A percentile compares a stretch with the other conserved stretches of the same genome.
Conservation (phyloP, 2,329 filamentous ascomycete species). For the Nigrospora osmanthi region DNA sequence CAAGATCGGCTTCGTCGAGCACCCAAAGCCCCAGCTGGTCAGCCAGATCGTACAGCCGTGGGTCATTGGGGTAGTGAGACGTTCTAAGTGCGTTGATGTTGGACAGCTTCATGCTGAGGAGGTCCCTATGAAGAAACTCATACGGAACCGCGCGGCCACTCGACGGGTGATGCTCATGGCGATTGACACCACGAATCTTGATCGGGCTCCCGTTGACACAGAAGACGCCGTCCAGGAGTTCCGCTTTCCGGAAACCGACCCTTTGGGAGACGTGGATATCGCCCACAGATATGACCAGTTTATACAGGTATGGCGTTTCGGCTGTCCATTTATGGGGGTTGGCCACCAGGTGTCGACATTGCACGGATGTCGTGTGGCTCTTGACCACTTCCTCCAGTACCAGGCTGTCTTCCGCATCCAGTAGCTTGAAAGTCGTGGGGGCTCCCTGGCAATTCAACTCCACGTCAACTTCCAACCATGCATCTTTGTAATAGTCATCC, state of each 20-base stretch:
- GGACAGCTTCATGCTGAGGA: slow-evolving; percentile 58
- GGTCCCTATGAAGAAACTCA: slow-evolving; percentile 51
- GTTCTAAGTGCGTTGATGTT: slow-evolving; percentile 66
- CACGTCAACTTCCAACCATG: slow-evolving; percentile 38
- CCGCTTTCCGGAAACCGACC: slow-evolving; percentile 56
- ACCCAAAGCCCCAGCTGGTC: slow-evolving; percentile 59
- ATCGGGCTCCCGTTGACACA: slow-evolving; percentile 58
- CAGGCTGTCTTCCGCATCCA: slow-evolving; percentile 22
- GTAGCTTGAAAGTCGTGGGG: slow-evolving; percentile 23
- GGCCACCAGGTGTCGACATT: slow-evolving; percentile 27
- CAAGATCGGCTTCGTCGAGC: slow-evolving; percentile 48
- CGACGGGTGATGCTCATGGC: slow-evolving; percentile 61
- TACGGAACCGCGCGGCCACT: slow-evolving; percentile 55
- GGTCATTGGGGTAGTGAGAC: slow-evolving; percentile 58
- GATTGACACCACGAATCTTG: slow-evolving; percentile 60
- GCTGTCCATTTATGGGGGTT: slow-evolving; percentile 60
- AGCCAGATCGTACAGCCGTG: slow-evolving; percentile 50
- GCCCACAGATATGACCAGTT: slow-evolving; percentile 29
- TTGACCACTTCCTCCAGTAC: slow-evolving; percentile 20
- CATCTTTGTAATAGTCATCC: slow-evolving; percentile 45
- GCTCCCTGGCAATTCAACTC: slow-evolving; percentile 27
- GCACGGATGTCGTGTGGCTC: slow-evolving; percentile 25
- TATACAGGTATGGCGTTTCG: slow-evolving; percentile 58
- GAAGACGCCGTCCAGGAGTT: slow-evolving; percentile 53
- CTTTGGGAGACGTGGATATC: slow-evolving; percentile 38